Percentiles rank a stretch among this genome's conserved stretches.
Evolutionary conservation across 352 stramenopile species (phyloP).

Genomic region (Globisporangium sylvaticum): DNA sequence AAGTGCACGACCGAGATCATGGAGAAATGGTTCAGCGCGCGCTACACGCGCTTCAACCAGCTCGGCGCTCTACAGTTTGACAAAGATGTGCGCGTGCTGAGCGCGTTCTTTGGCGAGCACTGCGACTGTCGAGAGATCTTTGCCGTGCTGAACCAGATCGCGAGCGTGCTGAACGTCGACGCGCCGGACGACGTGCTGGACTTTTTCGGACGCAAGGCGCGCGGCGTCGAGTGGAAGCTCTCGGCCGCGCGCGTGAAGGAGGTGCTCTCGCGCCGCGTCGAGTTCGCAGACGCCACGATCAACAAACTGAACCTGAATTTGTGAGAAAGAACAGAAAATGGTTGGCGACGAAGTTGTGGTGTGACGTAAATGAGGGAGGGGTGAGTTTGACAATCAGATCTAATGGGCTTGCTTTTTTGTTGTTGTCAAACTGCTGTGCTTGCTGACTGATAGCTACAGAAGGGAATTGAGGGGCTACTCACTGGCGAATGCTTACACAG

Average conservation of each 20-base stretch:
- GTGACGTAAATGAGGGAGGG: neutral
- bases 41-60: constrained; percentile 64
- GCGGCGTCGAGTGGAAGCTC: constrained; percentile 69
- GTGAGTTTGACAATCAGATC: neutral
- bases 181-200: constrained; percentile 67
- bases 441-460: neutral
- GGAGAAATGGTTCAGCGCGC: constrained; percentile 60
- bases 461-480: neutral
- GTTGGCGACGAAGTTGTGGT: neutral
- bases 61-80: constrained; percentile 84
- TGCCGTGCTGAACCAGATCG: constrained; percentile 56
- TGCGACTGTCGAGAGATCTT: constrained; percentile 60
- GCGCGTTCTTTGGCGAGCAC: constrained; percentile 50
- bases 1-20: constrained; percentile 40
- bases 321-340: neutral
- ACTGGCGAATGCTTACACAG: neutral
- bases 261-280: constrained; percentile 66
- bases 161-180: constrained; percentile 73
- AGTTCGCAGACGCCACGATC: constrained; percentile 66
- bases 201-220: constrained; percentile 58
- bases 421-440: neutral
- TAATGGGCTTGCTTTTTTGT: neutral
- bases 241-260: constrained; percentile 69
- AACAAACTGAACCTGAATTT: constrained; percentile 52
- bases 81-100: constrained; percentile 79